These are phyloP conservation scores for Echium plantagineum DNA, from an alignment of 257 asterid genomes.

Conservation along the genomic window DNA sequence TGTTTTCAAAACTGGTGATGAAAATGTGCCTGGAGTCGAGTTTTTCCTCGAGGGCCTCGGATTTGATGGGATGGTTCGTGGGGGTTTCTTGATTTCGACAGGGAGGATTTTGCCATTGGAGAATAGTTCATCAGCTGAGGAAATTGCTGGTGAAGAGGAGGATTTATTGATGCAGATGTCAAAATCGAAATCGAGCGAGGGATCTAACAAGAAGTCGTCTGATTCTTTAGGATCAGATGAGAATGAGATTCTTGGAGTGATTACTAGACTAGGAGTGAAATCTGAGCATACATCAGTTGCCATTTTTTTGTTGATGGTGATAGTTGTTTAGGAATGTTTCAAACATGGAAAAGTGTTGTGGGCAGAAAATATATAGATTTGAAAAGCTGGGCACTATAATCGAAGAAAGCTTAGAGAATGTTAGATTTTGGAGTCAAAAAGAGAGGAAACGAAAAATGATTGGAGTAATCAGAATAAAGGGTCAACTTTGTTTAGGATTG, in stretches of 20 bases:
- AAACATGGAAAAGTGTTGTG: neutral
- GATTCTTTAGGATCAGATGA: slow-evolving; percentile 55
- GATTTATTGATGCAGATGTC: slow-evolving; percentile 36
- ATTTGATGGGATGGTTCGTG: slow-evolving; percentile 9
- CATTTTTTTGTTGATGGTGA: slow-evolving; percentile 19
- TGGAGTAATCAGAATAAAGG: too few relatives aligned
- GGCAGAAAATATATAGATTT: slow-evolving; percentile 1
- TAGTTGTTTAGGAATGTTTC: neutral
- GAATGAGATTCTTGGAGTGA: slow-evolving; percentile 66
- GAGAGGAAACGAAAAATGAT: slow-evolving; percentile 30
- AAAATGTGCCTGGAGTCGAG: neutral
- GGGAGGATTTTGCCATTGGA: slow-evolving; percentile 80
- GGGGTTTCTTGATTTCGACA: slow-evolving; percentile 30
- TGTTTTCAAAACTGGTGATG: neutral
- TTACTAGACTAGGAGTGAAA: slow-evolving; percentile 18
- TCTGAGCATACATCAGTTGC: slow-evolving; percentile 40
- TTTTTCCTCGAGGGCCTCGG: slow-evolving; percentile 1
- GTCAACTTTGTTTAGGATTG: too few relatives aligned
- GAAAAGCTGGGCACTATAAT: slow-evolving; percentile 2
- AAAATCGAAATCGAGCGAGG: slow-evolving; percentile 58
- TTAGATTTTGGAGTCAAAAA: slow-evolving; percentile 34
- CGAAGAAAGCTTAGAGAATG: slow-evolving; percentile 8
- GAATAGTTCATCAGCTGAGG: slow-evolving; percentile 80
- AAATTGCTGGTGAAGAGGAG: slow-evolving; percentile 20
- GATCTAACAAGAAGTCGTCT: slow-evolving; percentile 32